These are phyloP conservation scores for Pichia paraexigua DNA, from an alignment of 805 yeast species.

Conservation along the genomic window DNA sequence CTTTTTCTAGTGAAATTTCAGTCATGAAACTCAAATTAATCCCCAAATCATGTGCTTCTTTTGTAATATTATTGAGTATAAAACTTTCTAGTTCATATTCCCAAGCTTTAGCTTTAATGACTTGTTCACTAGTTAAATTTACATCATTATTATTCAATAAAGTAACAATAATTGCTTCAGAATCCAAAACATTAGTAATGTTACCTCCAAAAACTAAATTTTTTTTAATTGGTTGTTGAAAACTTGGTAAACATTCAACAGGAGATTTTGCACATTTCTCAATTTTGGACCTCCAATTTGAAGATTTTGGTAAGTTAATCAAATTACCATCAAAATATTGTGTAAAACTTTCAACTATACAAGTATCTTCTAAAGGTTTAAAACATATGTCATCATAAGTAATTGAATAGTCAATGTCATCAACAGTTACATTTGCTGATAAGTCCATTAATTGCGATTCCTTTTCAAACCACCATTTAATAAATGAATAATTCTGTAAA, in stretches of 20 bases:
- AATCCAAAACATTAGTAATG: constrained; percentile 36
- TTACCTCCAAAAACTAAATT: constrained; percentile 62
- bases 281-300: constrained; percentile 49
- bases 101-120: constrained; percentile 46
- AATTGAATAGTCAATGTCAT: constrained; percentile 13
- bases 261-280: constrained; percentile 67
- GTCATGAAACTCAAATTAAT: constrained; percentile 68
- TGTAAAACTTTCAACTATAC: constrained; percentile 82
- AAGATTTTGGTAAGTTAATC: constrained; percentile 34
- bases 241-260: constrained; percentile 80
- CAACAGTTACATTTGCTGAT: constrained; percentile 15
- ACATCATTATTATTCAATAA: constrained; percentile 53
- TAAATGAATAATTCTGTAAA: constrained; percentile 48
- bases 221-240: constrained; percentile 81
- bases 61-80: constrained; percentile 32
- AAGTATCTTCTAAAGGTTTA: constrained; percentile 70
- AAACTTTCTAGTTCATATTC: constrained; percentile 60
- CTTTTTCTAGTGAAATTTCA: constrained; percentile 77
- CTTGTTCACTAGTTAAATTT: constrained; percentile 34
- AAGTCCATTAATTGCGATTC: constrained; percentile 46
- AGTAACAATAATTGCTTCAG: constrained; percentile 73
- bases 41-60: constrained; percentile 43
- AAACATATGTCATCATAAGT: constrained; percentile 66
- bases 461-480: constrained; percentile 85
- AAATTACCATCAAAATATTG: constrained; percentile 76